phyloP scores from a whole-genome alignment of 2,329 filamentous ascomycete species.

The Epichloe festucae region DNA sequence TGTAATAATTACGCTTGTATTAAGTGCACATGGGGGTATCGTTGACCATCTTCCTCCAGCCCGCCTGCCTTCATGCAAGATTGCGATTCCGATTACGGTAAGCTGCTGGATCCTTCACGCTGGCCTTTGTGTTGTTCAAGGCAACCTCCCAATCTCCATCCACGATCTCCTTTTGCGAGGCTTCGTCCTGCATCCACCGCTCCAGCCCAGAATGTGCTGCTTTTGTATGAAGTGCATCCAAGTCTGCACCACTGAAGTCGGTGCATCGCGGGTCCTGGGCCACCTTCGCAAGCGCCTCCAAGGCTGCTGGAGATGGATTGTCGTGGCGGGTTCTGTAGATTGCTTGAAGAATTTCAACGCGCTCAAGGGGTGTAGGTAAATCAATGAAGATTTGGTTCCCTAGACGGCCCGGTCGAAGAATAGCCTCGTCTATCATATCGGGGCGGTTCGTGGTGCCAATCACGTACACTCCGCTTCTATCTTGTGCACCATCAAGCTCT shows the following conservation, averaged over 20 bases:
- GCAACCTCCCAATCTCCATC: constrained; percentile 40
- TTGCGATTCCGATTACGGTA: constrained; percentile 24
- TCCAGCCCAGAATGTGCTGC: constrained; percentile 36
- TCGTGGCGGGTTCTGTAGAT: constrained; percentile 36
- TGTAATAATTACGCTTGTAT: too few relatives aligned
- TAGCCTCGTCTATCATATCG: constrained; percentile 92
- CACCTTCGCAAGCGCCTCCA: constrained; percentile 45
- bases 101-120: constrained; percentile 33
- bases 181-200: constrained; percentile 21
- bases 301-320: constrained; percentile 28
- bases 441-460: constrained; percentile 91
- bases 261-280: constrained; percentile 55
- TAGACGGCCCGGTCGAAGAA: constrained; percentile 81
- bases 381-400: constrained; percentile 85
- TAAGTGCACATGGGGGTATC: too few relatives aligned
- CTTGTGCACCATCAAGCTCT: constrained; percentile 77
- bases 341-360: constrained; percentile 74
- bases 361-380: constrained; percentile 63
- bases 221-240: constrained; percentile 35
- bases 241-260: constrained; percentile 62
- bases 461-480: constrained; percentile 77
- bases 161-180: constrained; percentile 14
- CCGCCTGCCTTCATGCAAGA: constrained; percentile 12
- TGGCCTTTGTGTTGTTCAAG: constrained; percentile 33
- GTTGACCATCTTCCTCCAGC: too few relatives aligned